Evolutionary conservation across 169 alveolate genomes (phyloP), one percentile per base, ranked within the genome.

Genomic region (Eimeria necatrix): DNA sequence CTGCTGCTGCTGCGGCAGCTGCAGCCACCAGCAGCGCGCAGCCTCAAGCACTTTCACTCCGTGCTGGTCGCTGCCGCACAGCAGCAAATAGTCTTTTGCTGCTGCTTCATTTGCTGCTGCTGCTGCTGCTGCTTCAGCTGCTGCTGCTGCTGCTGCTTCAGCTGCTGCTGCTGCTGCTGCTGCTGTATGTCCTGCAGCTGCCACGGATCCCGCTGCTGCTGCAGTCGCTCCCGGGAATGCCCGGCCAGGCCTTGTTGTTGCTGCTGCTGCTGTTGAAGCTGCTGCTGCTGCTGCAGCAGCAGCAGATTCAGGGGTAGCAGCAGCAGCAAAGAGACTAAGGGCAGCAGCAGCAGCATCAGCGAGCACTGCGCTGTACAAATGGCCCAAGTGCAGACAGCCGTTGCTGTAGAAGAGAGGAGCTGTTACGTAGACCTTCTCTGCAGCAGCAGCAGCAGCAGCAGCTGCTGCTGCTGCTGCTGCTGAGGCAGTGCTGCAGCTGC

Each of bases 1-100:
- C 85, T 74, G 85, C 85, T 74, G 85, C 52, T 74, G 24, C 59
- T 46, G 85, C 52, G 85, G 24, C 85, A 74, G 59, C 85, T 74
- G 56, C 1, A 6, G 4, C 85, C 85, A 74, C 85, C 85, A 74
- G 4, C 85, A 22, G 26, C 59, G 22, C 32, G 85, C 85, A 4
- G 85, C 56, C 48, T 74, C 85, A 74, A 74, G 85, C 24, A 74
- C 85, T 53, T 74, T 74, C 59, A 74, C 56, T 14, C 85, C 85
- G 3, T 74, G 85, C 85, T 74, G 85, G 24, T 74, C 85, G 60
- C 85, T 74, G 85, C 85, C 85, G 24, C 85, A 41, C 56, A 74
- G 24, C 60, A 74, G 60, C 52, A 24, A 9, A 41, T 74, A 74
- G 32, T 74, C 85, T 46, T 41, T 53, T 74, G 85, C 85, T 46